These are phyloP conservation scores for Nigrospora sphaerica DNA, from an alignment of 2,329 filamentous ascomycete species.

Conservation along the genomic window DNA sequence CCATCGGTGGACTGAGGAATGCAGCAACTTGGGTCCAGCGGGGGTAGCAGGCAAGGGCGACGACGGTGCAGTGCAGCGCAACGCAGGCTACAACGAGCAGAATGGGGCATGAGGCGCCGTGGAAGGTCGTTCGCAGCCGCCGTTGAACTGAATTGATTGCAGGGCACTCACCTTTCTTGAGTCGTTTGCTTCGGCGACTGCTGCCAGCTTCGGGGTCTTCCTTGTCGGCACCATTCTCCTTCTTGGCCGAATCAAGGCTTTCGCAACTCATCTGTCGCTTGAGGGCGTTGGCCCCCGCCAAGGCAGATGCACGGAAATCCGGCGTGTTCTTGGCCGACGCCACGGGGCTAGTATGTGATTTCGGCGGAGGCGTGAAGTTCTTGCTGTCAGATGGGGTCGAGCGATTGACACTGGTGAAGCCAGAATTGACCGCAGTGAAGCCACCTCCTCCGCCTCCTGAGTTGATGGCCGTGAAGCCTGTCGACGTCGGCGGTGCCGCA, in stretches of 20 bases:
- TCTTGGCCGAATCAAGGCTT: conserved; percentile 39
- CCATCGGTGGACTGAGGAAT: too few relatives aligned
- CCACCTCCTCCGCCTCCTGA: conserved; percentile 34
- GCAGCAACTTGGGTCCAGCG: too few relatives aligned
- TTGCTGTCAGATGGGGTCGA: conserved; percentile 39
- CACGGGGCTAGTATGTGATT: conserved; percentile 55
- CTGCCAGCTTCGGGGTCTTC: conserved; percentile 57
- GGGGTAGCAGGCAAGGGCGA: too few relatives aligned
- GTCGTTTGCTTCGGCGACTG: conserved; percentile 80
- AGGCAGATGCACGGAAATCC: conserved; percentile 50
- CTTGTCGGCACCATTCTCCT: conserved; percentile 39
- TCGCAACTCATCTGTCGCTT: conserved; percentile 71
- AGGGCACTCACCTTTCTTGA: conserved; percentile 68
- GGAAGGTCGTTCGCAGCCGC: too few relatives aligned
- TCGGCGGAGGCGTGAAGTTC: conserved; percentile 53
- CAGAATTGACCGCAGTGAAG: conserved; percentile 67
- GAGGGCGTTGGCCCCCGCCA: conserved; percentile 51
- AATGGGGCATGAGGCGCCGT: too few relatives aligned
- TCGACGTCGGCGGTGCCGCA: conserved; percentile 33
- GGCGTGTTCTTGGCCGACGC: conserved; percentile 58
- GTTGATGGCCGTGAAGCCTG: conserved; percentile 55
- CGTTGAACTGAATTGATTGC: not conserved
- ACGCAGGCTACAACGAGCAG: too few relatives aligned
- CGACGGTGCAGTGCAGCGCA: too few relatives aligned
- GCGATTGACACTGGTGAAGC: conserved; percentile 63